A percentile compares a stretch with the other conserved stretches of the same genome.
Conservation (phyloP, 1,284 basidiomycete genomes). For the Heterobasidion occidentale region DNA sequence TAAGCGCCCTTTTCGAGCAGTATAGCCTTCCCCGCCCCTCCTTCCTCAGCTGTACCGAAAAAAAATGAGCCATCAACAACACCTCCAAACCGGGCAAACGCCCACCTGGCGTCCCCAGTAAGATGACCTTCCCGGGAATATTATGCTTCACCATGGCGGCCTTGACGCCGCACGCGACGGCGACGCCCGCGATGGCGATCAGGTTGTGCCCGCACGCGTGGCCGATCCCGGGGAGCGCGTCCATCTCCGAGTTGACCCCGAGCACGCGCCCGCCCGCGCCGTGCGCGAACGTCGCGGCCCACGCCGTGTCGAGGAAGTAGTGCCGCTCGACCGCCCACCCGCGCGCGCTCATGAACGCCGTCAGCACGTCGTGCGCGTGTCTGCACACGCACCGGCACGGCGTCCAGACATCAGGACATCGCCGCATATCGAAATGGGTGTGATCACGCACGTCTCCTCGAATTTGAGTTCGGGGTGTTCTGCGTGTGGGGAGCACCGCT, state of each 20-base stretch:
- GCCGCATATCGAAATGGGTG: not conserved
- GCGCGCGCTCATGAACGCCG: slow-evolving; percentile 46
- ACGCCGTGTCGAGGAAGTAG: slow-evolving; percentile 71
- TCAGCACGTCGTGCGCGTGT: slow-evolving; percentile 45
- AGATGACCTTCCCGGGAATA: slow-evolving; percentile 64
- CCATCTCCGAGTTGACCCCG: slow-evolving; percentile 71
- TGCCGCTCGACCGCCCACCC: slow-evolving; percentile 57
- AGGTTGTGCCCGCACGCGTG: slow-evolving; percentile 86
- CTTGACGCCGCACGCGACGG: slow-evolving; percentile 66
- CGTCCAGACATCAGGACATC: not conserved
- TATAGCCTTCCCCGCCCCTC: slow-evolving; percentile 72
- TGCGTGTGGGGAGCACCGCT: slow-evolving; percentile 15
- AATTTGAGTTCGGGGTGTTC: slow-evolving; percentile 55
- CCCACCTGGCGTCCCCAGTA: slow-evolving; percentile 84
- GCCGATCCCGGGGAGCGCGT: slow-evolving; percentile 54
- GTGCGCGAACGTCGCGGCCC: slow-evolving; percentile 62
- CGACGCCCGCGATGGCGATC: slow-evolving; percentile 77
- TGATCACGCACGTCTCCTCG: slow-evolving; percentile 40
- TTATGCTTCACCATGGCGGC: slow-evolving; percentile 56
- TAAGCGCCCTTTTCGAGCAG: slow-evolving; percentile 74
- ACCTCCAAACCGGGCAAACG: too few relatives aligned
- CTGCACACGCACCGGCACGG: slow-evolving; percentile 16
- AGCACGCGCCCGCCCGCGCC: slow-evolving; percentile 54
- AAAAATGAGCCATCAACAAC: not conserved
- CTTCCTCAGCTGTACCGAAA: slow-evolving; percentile 77